phyloP scores from a whole-genome alignment of 2,329 filamentous ascomycete genomes.

The Sclerotinia borealis region DNA sequence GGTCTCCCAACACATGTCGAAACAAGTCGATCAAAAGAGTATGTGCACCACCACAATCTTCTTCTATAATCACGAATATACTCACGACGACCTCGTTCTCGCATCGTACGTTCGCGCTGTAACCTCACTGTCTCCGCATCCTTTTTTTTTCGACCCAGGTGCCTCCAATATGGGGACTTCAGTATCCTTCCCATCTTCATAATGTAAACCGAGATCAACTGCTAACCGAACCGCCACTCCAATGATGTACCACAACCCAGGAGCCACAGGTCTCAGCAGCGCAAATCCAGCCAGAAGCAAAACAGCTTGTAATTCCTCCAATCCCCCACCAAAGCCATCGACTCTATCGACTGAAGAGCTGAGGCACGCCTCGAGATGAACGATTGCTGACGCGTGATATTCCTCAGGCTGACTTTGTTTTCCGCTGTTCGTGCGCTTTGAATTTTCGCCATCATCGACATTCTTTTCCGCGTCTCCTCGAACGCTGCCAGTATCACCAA shows the following conservation, averaged over 20 bases:
- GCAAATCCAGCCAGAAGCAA: constrained; percentile 87
- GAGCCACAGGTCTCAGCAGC: constrained; percentile 81
- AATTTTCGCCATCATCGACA: constrained; percentile 21
- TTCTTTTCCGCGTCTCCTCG: constrained; percentile 24
- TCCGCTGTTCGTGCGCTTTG: constrained; percentile 26
- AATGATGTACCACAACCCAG: constrained; percentile 95
- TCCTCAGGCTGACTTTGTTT: constrained; percentile 76
- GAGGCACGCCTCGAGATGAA: constrained; percentile 83
- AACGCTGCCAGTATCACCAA: constrained; percentile 56
- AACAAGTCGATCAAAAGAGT: constrained; percentile 90
- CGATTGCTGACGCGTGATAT: constrained; percentile 90
- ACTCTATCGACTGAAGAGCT: constrained; percentile 48
- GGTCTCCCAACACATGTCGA: constrained; percentile 89
- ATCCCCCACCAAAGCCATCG: constrained; percentile 70
- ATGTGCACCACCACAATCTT: constrained; percentile 94
- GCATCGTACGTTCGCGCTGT: constrained; percentile 31
- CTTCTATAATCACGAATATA: constrained; percentile 82
- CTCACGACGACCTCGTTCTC: constrained; percentile 64
- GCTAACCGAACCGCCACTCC: constrained; percentile 87
- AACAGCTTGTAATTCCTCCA: constrained; percentile 93
- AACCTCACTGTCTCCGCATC: constrained; percentile 30
- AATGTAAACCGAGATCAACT: constrained; percentile 86
- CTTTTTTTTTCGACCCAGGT: constrained; percentile 33
- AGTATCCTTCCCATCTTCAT: constrained; percentile 72
- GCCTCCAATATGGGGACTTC: constrained; percentile 51